Evolutionary conservation across 345 rosid species (phyloP).

Genomic region (Murraya koenigii): DNA sequence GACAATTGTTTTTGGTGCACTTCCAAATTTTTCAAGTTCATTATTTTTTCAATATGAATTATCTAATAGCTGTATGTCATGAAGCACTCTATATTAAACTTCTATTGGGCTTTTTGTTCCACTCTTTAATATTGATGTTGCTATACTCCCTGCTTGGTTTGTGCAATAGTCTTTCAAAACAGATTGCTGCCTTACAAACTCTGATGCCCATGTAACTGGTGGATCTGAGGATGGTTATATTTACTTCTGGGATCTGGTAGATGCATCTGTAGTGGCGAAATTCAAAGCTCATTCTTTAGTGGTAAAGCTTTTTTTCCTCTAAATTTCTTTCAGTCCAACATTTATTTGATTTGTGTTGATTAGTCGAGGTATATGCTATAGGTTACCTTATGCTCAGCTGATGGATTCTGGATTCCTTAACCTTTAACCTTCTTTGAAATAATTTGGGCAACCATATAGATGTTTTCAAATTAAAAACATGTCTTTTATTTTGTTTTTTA

Average conservation of each 20-base stretch:
- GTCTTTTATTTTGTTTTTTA: background rate
- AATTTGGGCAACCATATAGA: background rate
- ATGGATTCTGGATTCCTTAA: background rate
- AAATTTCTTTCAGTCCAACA: background rate
- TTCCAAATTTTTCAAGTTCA: background rate
- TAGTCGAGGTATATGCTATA: background rate
- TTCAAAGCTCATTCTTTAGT: slow-evolving; percentile 84
- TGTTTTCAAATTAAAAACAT: background rate
- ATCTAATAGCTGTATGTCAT: background rate
- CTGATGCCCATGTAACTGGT: slow-evolving; percentile 80
- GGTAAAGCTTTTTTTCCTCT: slow-evolving; percentile 41
- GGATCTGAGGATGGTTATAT: slow-evolving; percentile 96
- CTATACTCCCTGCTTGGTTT: slow-evolving; percentile 8
- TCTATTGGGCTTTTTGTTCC: background rate
- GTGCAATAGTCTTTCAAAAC: slow-evolving; percentile 77
- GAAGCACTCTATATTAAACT: background rate
- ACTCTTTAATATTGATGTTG: background rate
- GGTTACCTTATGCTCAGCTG: background rate
- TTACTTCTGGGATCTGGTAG: slow-evolving; percentile 96
- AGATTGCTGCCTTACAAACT: slow-evolving; percentile 89
- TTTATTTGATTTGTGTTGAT: background rate
- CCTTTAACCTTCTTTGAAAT: background rate
- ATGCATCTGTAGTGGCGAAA: slow-evolving; percentile 72
- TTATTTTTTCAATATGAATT: background rate
- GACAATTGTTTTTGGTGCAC: background rate